phyloP scores from a whole-genome alignment of 179 eudicot species.

The Beta corolliflora region DNA sequence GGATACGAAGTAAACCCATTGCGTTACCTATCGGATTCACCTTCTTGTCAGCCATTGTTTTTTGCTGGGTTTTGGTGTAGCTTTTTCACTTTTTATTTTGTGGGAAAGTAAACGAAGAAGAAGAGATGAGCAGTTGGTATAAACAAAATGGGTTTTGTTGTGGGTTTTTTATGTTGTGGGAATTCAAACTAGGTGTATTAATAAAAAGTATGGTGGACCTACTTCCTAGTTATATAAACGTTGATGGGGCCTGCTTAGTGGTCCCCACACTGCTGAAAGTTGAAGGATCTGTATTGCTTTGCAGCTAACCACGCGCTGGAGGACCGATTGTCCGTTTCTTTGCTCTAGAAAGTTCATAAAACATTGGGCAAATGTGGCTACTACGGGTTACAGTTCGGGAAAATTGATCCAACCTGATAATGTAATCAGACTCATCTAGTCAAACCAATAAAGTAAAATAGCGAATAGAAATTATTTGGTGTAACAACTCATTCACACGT shows the following conservation, averaged over 20 bases:
- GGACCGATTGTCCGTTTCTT: background rate
- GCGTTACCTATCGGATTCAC: conserved; percentile 19
- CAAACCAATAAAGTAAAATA: too few relatives aligned
- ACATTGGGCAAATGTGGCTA: background rate
- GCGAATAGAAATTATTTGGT: too few relatives aligned
- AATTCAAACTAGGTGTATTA: too few relatives aligned
- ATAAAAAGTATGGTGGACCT: background rate
- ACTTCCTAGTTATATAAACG: background rate
- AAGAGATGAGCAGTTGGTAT: background rate
- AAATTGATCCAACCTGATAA: too few relatives aligned
- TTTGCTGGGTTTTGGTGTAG: background rate
- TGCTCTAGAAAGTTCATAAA: background rate
- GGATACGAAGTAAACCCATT: conserved; percentile 35
- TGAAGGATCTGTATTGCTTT: background rate
- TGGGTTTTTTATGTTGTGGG: background rate
- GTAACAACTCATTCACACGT: too few relatives aligned
- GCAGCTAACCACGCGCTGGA: background rate
- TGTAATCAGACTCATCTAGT: too few relatives aligned
- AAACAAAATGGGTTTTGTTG: background rate
- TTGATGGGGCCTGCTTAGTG: background rate
- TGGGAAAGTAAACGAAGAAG: background rate
- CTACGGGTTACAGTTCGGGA: too few relatives aligned
- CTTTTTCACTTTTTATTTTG: too few relatives aligned
- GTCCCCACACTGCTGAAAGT: background rate
- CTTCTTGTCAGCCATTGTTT: conserved; percentile 10